These are phyloP conservation scores for Yarrowia galli DNA, from an alignment of 1,139 yeast genomes.

Conservation along the genomic window DNA sequence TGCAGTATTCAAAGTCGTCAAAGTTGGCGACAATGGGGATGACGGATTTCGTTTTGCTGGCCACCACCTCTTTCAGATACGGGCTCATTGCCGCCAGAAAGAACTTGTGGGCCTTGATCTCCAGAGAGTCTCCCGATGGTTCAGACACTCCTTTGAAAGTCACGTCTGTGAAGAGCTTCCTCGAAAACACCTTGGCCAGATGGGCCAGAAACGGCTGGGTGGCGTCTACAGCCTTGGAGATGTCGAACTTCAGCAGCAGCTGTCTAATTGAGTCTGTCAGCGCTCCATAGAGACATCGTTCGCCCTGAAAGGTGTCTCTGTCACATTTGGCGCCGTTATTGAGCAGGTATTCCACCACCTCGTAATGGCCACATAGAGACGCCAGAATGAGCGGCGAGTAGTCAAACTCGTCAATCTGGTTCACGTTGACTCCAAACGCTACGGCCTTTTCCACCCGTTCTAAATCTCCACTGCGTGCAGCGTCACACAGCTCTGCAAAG, in stretches of 20 bases:
- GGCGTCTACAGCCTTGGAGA: conserved; percentile 70
- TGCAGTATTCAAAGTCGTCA: conserved; percentile 26
- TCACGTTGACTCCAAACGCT: conserved; percentile 53
- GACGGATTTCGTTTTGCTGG: neutral
- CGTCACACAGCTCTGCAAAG: conserved; percentile 61
- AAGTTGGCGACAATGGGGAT: conserved; percentile 5
- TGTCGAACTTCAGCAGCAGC: conserved; percentile 65
- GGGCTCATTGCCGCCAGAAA: conserved; percentile 51
- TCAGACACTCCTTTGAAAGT: conserved; percentile 14
- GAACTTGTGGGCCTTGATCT: conserved; percentile 51
- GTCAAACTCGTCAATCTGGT: conserved; percentile 74
- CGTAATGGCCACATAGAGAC: conserved; percentile 75
- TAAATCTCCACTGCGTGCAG: conserved; percentile 73
- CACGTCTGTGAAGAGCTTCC: conserved; percentile 7
- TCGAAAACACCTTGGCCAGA: conserved; percentile 57
- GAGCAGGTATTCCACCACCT: conserved; percentile 64
- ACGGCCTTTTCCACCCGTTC: conserved; percentile 67
- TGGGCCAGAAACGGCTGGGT: conserved; percentile 81
- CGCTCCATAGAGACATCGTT: conserved; percentile 80
- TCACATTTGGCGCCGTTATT: conserved; percentile 78
- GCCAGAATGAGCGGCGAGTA: conserved; percentile 77
- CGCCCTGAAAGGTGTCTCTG: conserved; percentile 81
- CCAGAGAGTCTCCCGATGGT: neutral
- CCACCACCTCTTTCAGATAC: conserved; percentile 1
- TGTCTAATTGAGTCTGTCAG: conserved; percentile 69